Evolutionary conservation across 306 rosid genomes (phyloP).

Genomic region (Oxytropis ochrocephala): DNA sequence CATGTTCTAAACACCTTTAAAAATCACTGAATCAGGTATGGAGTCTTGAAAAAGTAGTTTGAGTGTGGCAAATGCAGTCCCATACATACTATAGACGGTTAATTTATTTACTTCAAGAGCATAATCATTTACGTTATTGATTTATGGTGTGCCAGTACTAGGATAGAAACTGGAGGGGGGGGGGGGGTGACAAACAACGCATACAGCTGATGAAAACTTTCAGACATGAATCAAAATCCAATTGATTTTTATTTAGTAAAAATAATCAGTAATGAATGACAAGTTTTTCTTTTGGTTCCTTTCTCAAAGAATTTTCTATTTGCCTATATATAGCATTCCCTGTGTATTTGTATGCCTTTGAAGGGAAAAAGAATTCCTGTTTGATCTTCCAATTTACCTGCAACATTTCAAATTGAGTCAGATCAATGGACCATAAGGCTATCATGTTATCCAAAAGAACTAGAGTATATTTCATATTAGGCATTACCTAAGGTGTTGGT

Average conservation of each 20-base stretch:
- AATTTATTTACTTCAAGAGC: neutral
- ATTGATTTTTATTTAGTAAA: neutral
- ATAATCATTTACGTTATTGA: neutral
- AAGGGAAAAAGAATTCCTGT: neutral
- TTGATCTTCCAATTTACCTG: constrained; percentile 25
- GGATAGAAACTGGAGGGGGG: neutral
- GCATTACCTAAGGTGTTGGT: constrained; percentile 40
- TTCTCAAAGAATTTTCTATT: constrained; percentile 23
- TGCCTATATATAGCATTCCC: neutral
- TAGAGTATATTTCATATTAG: neutral
- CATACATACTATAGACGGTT: neutral
- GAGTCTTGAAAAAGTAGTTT: too few relatives aligned
- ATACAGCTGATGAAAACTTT: neutral
- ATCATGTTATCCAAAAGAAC: neutral
- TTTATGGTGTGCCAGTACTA: neutral
- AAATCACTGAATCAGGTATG: too few relatives aligned
- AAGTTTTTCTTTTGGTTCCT: neutral
- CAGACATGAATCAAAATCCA: neutral
- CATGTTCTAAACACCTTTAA: too few relatives aligned
- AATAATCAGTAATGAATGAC: constrained; percentile 2
- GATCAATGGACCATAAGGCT: neutral
- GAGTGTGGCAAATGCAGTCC: too few relatives aligned
- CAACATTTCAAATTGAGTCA: constrained; percentile 18
- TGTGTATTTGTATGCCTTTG: constrained; percentile 17
- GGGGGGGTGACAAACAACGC: neutral